Evolutionary conservation across 495 filamentous ascomycete species (phyloP).

Genomic region (Cladorrhinum samala): DNA sequence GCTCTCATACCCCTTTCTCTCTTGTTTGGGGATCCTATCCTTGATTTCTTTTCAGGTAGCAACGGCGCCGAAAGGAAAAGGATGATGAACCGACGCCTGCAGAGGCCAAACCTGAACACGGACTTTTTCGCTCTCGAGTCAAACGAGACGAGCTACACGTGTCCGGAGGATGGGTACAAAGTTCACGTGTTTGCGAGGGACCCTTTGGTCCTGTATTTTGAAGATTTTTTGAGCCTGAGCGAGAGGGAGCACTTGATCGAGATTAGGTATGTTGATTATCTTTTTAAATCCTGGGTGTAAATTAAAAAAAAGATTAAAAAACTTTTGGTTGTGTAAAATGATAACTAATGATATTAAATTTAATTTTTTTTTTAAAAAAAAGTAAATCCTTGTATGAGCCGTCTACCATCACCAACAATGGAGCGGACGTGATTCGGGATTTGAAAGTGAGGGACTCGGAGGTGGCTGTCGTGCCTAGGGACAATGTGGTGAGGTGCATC

Average conservation of each 20-base stretch:
- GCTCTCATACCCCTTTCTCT: conserved; percentile 20
- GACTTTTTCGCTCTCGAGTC: conserved; percentile 38
- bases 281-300: neutral
- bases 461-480: conserved; percentile 41
- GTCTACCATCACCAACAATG: conserved; percentile 38
- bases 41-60: conserved; percentile 13
- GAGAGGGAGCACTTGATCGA: conserved; percentile 38
- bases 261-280: conserved; percentile 28
- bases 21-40: conserved; percentile 21
- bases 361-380: neutral
- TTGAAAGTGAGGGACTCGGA: conserved; percentile 39
- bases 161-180: conserved; percentile 28
- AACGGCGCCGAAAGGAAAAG: neutral
- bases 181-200: conserved; percentile 38
- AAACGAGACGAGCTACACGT: conserved; percentile 22
- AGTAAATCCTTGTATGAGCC: conserved; percentile 39
- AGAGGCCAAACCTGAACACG: conserved; percentile 35
- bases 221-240: conserved; percentile 33
- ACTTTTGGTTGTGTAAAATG: too few species aligned
- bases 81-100: conserved; percentile 25
- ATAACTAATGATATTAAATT: too few species aligned
- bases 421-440: conserved; percentile 27
- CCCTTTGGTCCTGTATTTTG: conserved; percentile 41
- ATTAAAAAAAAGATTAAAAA: too few species aligned
- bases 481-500: conserved; percentile 36